Percentiles rank a stretch among this genome's conserved stretches.
These are phyloP conservation scores for Ogataea henricii DNA, from an alignment of 805 yeast species.

Conservation along the genomic window DNA sequence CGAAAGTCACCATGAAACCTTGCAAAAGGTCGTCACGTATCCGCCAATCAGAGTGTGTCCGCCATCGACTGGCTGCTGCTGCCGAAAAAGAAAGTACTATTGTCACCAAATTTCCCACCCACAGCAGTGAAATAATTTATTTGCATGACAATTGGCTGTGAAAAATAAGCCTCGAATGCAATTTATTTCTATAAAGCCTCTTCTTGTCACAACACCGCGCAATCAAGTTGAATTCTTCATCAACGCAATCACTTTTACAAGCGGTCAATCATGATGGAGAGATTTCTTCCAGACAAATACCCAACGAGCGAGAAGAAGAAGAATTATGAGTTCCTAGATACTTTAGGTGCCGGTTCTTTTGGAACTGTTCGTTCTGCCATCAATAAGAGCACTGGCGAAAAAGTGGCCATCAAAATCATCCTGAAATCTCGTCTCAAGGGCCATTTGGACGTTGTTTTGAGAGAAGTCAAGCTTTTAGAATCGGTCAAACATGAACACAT, in stretches of 20 bases:
- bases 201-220: not conserved
- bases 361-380: slow-evolving; percentile 86
- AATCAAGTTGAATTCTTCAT: too few species aligned
- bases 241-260: too few species aligned
- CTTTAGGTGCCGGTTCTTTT: slow-evolving; percentile 93
- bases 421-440: slow-evolving; percentile 82
- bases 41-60: too few species aligned
- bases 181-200: not conserved
- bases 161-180: slow-evolving; percentile 4
- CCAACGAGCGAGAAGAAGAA: slow-evolving; percentile 49
- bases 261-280: slow-evolving; percentile 23
- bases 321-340: slow-evolving; percentile 74
- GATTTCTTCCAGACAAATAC: slow-evolving; percentile 14
- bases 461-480: slow-evolving; percentile 72
- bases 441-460: slow-evolving; percentile 61
- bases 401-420: slow-evolving; percentile 89
- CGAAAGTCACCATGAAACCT: too few species aligned
- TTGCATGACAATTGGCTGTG: slow-evolving; percentile 3
- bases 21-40: too few species aligned
- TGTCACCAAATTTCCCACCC: not conserved
- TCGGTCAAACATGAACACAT: slow-evolving; percentile 79
- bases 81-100: too few species aligned
- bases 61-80: too few species aligned
- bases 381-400: slow-evolving; percentile 48
- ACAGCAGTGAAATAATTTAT: not conserved